phyloP scores from a whole-genome alignment of 768 basidiomycete genomes.

The Trametes cinnabarina region DNA sequence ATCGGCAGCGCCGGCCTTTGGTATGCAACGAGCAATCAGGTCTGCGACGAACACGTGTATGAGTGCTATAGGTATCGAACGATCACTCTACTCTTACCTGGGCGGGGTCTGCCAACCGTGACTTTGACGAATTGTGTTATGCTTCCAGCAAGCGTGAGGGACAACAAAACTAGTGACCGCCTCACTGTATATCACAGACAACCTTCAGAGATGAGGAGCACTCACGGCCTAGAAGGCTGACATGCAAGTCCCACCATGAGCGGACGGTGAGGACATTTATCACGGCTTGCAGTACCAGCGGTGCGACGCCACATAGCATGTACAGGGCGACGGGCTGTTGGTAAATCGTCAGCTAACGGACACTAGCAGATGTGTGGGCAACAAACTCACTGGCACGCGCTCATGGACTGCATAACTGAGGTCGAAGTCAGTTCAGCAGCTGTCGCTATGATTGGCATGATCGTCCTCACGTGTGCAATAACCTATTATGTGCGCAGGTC shows the following conservation, averaged over 20 bases:
- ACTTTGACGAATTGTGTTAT: conserved; percentile 85
- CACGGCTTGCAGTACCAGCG: conserved; percentile 63
- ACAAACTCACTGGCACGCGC: conserved; percentile 72
- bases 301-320: conserved; percentile 55
- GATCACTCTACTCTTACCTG: conserved; percentile 47
- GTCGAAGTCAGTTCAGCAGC: not conserved
- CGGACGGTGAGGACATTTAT: conserved; percentile 72
- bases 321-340: conserved; percentile 24
- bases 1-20: conserved; percentile 60
- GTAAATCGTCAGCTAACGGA: too few species aligned
- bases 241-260: conserved; percentile 90
- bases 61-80: not conserved
- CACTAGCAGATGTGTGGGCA: too few species aligned
- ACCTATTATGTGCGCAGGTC: conserved; percentile 20
- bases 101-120: conserved; percentile 86
- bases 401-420: conserved; percentile 68
- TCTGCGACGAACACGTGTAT: conserved; percentile 37
- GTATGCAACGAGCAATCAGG: conserved; percentile 69
- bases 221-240: conserved; percentile 50
- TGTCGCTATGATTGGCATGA: not conserved
- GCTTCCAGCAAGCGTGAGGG: conserved; percentile 72
- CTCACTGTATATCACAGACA: not conserved
- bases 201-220: not conserved
- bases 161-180: conserved; percentile 62
- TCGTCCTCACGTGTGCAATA: conserved; percentile 38